Evolutionary conservation across 306 rosid genomes (phyloP).

Genomic region (Glycine tomentella): DNA sequence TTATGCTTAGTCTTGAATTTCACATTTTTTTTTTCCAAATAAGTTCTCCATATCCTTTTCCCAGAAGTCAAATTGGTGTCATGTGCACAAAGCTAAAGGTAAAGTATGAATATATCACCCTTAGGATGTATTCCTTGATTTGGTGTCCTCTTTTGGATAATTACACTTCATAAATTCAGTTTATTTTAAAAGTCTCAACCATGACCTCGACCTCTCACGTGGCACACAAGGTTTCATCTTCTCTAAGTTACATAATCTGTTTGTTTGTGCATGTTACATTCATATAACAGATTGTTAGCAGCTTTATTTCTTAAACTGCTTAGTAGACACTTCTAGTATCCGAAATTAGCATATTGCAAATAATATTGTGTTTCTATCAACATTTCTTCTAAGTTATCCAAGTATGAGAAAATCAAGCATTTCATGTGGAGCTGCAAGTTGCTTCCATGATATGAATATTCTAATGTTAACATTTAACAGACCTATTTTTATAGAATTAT

Average conservation of each 20-base stretch:
- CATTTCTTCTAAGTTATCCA: not conserved
- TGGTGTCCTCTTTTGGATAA: not conserved
- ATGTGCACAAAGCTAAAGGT: not conserved
- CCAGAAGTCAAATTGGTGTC: not conserved
- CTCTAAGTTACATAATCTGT: too few species aligned
- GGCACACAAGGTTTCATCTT: too few species aligned
- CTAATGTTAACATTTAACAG: not conserved
- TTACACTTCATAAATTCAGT: too few species aligned
- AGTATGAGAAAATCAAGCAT: not conserved
- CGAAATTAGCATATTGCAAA: not conserved
- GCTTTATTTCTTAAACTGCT: not conserved
- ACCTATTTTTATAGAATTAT: not conserved
- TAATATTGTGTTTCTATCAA: not conserved
- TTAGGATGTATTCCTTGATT: slow-evolving; percentile 1
- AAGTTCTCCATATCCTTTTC: not conserved
- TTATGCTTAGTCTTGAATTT: not conserved
- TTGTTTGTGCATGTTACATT: too few species aligned
- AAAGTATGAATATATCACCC: not conserved
- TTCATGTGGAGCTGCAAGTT: slow-evolving; percentile 5
- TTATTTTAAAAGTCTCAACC: too few species aligned
- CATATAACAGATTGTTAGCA: not conserved
- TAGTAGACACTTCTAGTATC: not conserved
- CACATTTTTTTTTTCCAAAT: not conserved
- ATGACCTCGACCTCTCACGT: too few species aligned
- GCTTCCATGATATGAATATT: slow-evolving; percentile 8